Conservation (phyloP, 2,329 filamentous ascomycete species). For the Penicillium concentricum region DNA sequence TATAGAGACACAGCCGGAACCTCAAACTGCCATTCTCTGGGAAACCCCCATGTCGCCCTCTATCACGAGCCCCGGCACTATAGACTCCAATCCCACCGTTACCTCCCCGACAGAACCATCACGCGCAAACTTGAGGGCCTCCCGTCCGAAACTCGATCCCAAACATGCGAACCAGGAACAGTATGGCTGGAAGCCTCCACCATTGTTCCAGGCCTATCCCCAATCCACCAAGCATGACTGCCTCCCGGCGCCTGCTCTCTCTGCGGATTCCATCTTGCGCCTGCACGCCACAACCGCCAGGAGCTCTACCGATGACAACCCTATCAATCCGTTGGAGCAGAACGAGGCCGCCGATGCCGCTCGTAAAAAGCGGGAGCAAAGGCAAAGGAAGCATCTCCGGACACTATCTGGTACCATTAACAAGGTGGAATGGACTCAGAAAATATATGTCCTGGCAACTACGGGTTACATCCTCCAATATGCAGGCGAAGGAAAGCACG, state of each 20-base stretch:
- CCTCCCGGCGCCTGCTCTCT: conserved; percentile 65
- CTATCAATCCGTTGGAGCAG: conserved; percentile 12
- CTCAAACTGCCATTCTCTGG: conserved; percentile 15
- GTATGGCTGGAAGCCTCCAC: conserved; percentile 64
- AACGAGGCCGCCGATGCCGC: conserved; percentile 20
- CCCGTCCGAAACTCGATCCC: conserved; percentile 26
- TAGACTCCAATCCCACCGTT: conserved; percentile 25
- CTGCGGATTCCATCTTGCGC: conserved; percentile 68
- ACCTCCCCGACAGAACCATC: conserved; percentile 24
- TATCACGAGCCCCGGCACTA: conserved; percentile 28
- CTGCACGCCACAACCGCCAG: conserved; percentile 41
- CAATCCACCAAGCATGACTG: conserved; percentile 75
- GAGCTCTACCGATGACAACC: conserved; percentile 14
- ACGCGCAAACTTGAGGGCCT: conserved; percentile 21
- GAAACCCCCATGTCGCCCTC: conserved; percentile 28
- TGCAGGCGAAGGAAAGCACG: conserved; percentile 43
- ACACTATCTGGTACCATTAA: conserved; percentile 38
- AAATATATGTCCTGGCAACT: conserved; percentile 47
- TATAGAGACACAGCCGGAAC: conserved; percentile 28
- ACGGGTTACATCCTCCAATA: conserved; percentile 50
- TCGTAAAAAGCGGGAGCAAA: conserved; percentile 36
- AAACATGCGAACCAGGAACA: conserved; percentile 26
- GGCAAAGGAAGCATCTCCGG: conserved; percentile 37
- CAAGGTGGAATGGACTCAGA: conserved; percentile 44
- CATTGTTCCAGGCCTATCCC: conserved; percentile 82